Percentiles rank a stretch among this genome's conserved stretches.
phyloP scores from a whole-genome alignment of 2,329 filamentous ascomycete genomes.

The Aspergillus sp. region DNA sequence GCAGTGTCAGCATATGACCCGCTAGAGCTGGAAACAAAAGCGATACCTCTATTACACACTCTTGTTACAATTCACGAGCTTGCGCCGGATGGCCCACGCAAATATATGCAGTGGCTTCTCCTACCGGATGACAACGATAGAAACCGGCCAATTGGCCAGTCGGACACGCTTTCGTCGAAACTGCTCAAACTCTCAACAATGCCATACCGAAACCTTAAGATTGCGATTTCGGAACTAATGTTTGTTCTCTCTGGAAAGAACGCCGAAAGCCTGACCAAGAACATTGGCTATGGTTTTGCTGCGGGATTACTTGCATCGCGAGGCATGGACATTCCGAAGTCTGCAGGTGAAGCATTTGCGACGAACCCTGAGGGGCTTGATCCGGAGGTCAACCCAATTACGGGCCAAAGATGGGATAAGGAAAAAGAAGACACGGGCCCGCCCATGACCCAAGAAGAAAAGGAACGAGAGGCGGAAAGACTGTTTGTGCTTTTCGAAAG shows the following conservation, averaged over 20 bases:
- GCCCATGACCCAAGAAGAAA: conserved; percentile 88
- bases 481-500: conserved; percentile 89
- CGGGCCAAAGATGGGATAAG: conserved; percentile 74
- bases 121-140: conserved; percentile 78
- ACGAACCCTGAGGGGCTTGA: conserved; percentile 26
- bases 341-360: conserved; percentile 58
- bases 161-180: conserved; percentile 70
- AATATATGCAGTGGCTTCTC: conserved; percentile 64
- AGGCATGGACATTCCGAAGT: conserved; percentile 73
- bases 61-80: conserved; percentile 69
- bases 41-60: conserved; percentile 72
- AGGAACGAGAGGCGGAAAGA: conserved; percentile 84
- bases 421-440: conserved; percentile 61
- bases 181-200: conserved; percentile 77
- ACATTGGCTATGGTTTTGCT: conserved; percentile 92
- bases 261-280: conserved; percentile 76
- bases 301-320: conserved; percentile 86
- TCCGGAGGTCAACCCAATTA: conserved; percentile 72
- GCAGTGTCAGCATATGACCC: conserved; percentile 65
- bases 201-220: conserved; percentile 70
- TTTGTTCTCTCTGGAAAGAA: conserved; percentile 86
- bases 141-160: conserved; percentile 72
- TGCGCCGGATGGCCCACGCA: conserved; percentile 63
- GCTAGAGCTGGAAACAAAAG: conserved; percentile 68
- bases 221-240: conserved; percentile 73